Evolutionary conservation across 176 grass and related monocot genomes (phyloP).

Genomic region (Raddia distichophylla): DNA sequence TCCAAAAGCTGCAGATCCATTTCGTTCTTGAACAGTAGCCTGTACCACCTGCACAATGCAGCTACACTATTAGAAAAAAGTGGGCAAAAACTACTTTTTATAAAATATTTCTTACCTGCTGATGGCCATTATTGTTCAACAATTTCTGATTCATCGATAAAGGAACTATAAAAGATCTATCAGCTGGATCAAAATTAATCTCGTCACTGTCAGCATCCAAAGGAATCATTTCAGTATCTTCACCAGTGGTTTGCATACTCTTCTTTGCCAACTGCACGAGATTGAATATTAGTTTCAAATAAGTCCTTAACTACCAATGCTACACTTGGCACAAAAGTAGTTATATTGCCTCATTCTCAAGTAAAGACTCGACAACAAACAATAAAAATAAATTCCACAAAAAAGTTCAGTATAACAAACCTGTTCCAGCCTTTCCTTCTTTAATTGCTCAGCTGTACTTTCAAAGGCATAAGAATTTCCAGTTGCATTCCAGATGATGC

Average conservation of each 20-base stretch:
- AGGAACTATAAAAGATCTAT: too few species aligned
- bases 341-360: not conserved
- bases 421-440: slow-evolving; percentile 54
- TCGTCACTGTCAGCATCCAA: slow-evolving; percentile 42
- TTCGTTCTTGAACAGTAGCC: slow-evolving; percentile 52
- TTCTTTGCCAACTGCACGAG: slow-evolving; percentile 40
- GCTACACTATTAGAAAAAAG: too few species aligned
- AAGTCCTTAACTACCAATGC: slow-evolving; percentile 5
- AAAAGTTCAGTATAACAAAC: slow-evolving; percentile 25
- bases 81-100: too few species aligned
- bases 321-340: slow-evolving; percentile 26
- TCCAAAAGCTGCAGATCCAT: slow-evolving; percentile 53
- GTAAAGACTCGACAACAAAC: slow-evolving; percentile 4
- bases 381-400: slow-evolving; percentile 17
- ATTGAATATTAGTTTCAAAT: slow-evolving; percentile 25
- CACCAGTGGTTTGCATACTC: slow-evolving; percentile 31
- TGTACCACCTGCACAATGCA: slow-evolving; percentile 25
- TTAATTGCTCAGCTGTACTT: slow-evolving; percentile 67
- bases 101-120: too few species aligned
- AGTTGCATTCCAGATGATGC: slow-evolving; percentile 60
- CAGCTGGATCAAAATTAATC: too few species aligned
- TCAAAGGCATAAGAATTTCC: slow-evolving; percentile 59
- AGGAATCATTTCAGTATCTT: slow-evolving; percentile 36
- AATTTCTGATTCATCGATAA: too few species aligned
- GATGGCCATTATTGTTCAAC: too few species aligned